Evolutionary conservation across 2,329 filamentous ascomycete genomes (phyloP).

Genomic region (Herpotrichia juniperi): DNA sequence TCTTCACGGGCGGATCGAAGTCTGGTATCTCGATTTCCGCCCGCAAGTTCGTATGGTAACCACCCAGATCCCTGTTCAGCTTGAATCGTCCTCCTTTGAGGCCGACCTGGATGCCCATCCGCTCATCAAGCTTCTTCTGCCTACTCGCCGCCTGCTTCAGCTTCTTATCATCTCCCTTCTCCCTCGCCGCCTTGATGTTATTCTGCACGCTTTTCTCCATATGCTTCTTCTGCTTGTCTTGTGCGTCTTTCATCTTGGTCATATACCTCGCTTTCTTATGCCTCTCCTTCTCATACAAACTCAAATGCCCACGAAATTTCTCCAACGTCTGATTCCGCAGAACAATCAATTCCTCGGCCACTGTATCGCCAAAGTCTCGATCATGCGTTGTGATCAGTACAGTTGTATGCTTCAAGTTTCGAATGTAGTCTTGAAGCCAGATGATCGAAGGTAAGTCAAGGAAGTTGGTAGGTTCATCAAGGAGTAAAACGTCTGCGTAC

Average conservation of each 20-base stretch:
- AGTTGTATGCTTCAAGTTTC: constrained; percentile 63
- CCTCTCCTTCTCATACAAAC: constrained; percentile 72
- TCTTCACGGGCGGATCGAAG: constrained; percentile 63
- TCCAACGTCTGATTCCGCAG: constrained; percentile 73
- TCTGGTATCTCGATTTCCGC: constrained; percentile 74
- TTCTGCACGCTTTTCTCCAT: constrained; percentile 78
- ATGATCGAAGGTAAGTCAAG: constrained; percentile 82
- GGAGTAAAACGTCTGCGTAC: constrained; percentile 76
- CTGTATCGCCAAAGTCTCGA: constrained; percentile 76
- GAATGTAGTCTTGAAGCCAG: constrained; percentile 79
- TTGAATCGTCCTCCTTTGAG: constrained; percentile 79
- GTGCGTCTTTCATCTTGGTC: constrained; percentile 78
- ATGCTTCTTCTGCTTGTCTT: constrained; percentile 80
- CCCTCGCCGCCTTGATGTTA: constrained; percentile 76
- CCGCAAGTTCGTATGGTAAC: constrained; percentile 55
- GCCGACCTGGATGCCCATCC: constrained; percentile 77
- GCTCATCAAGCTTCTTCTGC: constrained; percentile 83
- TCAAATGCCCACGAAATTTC: constrained; percentile 77
- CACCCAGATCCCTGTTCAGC: constrained; percentile 74
- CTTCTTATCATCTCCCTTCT: constrained; percentile 82
- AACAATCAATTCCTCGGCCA: constrained; percentile 77
- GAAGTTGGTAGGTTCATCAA: constrained; percentile 89
- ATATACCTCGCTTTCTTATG: constrained; percentile 72
- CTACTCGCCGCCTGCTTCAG: constrained; percentile 83
- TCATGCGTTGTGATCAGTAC: constrained; percentile 85